Evolutionary conservation across 306 rosid genomes (phyloP).

Genomic region (Echinosophora koreensis): DNA sequence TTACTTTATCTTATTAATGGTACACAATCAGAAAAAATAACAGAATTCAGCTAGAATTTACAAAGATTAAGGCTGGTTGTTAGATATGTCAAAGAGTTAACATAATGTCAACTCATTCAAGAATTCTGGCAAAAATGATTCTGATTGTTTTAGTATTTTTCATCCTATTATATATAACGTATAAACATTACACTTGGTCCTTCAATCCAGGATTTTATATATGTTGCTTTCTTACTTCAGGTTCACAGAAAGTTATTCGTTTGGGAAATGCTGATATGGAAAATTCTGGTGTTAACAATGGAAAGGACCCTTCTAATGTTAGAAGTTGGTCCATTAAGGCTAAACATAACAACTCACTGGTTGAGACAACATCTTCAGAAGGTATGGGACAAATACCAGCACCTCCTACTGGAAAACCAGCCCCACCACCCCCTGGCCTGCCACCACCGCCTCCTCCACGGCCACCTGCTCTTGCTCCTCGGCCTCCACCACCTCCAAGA

Average conservation of each 20-base stretch:
- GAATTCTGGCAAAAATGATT: too few species aligned
- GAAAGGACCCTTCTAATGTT: constrained; percentile 42
- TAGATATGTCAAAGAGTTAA: neutral
- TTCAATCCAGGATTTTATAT: constrained; percentile 22
- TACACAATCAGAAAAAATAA: too few species aligned
- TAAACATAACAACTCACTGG: constrained; percentile 44
- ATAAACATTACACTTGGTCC: constrained; percentile 18
- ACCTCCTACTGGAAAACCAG: constrained; percentile 60
- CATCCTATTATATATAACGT: too few species aligned
- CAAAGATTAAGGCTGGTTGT: too few species aligned
- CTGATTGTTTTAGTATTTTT: too few species aligned
- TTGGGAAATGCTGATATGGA: constrained; percentile 50
- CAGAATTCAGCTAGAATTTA: too few species aligned
- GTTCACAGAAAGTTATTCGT: constrained; percentile 60
- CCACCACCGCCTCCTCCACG: constrained; percentile 51
- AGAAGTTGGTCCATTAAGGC: constrained; percentile 45
- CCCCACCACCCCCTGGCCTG: constrained; percentile 56
- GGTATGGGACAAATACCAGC: constrained; percentile 44
- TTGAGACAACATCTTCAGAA: constrained; percentile 50
- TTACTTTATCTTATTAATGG: neutral
- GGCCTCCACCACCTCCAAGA: constrained; percentile 55
- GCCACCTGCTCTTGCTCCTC: constrained; percentile 39
- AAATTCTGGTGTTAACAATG: constrained; percentile 45
- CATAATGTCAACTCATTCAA: neutral
- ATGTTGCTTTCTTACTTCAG: constrained; percentile 44